Evolutionary conservation across 345 rosid genomes (phyloP), one percentile per base, ranked within the genome.

Genomic region (Erysimum cheiranthoides): DNA sequence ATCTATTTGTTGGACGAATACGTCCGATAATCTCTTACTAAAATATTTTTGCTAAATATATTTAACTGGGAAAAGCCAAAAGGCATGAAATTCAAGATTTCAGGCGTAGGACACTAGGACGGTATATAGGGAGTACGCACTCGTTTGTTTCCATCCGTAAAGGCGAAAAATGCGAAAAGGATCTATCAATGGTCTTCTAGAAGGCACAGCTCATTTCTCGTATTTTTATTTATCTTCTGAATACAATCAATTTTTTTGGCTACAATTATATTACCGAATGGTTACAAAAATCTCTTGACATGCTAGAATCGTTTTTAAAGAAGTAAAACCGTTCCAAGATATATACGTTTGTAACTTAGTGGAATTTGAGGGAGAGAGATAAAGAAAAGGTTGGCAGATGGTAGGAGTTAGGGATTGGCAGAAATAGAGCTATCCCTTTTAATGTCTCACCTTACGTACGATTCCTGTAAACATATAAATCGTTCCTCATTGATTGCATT

Each of bases 161-260:
- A 17, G 73, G 65, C 65, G 45, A 70, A 56, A 18, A 12, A 17
- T 42, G 31, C 4, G 45, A 56, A 42, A 8, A 18, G 11, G 4
- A 17, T 16, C 4, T 56, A 69, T 56, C 64, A 7, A 32, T 56
- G 31, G 12, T 54, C 73, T 69, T 69, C 73, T 69, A 56, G 64
- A 69, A 69, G 31, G 32, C 54, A 69, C 31, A 42, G 11, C 71
- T 40, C 42, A 57, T 57, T 56, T n/a, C 12, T 53, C 28, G 16
- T 52, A 5, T 18, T 31, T 17, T 61, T 12, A 6, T 6, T 39
- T 16, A 10, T 17, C 47, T 32, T 45, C 10, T 35, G 4, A 17
- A 31, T 32, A n/a, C 25, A 32, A 34, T 57, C 18, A 34, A 4
- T 1, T 60, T 60, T 16, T 10, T 31, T 17, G 4, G 6, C 31